Evolutionary conservation across 2,329 filamentous ascomycete species (phyloP).

Genomic region (Sphaerulina vaccinii): DNA sequence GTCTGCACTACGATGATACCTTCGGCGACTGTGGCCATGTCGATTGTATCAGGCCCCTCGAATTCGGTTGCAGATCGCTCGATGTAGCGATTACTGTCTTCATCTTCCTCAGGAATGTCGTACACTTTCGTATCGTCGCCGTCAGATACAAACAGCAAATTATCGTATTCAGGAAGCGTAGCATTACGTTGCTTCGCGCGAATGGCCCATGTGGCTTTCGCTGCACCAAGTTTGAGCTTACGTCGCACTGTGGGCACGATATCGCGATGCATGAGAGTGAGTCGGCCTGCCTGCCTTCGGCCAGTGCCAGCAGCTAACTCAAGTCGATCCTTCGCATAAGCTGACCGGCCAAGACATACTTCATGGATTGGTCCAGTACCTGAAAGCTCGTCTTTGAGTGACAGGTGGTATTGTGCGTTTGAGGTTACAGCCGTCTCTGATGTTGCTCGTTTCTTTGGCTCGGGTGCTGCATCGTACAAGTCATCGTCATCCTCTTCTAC

Average conservation of each 20-base stretch:
- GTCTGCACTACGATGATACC: slow-evolving; percentile 84
- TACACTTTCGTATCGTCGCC: slow-evolving; percentile 32
- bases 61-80: slow-evolving; percentile 81
- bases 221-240: slow-evolving; percentile 69
- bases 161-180: slow-evolving; percentile 21
- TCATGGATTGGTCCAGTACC: slow-evolving; percentile 79
- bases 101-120: slow-evolving; percentile 20
- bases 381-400: slow-evolving; percentile 71
- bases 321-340: slow-evolving; percentile 43
- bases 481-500: slow-evolving; percentile 60
- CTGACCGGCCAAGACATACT: slow-evolving; percentile 63
- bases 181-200: slow-evolving; percentile 31
- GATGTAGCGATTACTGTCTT: slow-evolving; percentile 23
- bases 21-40: slow-evolving; percentile 78
- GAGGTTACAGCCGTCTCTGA: slow-evolving; percentile 46
- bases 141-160: slow-evolving; percentile 35
- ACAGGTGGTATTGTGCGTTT: slow-evolving; percentile 63
- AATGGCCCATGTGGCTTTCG: slow-evolving; percentile 78
- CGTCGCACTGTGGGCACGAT: slow-evolving; percentile 72
- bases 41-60: slow-evolving; percentile 83
- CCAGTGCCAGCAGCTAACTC: slow-evolving; percentile 61
- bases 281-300: slow-evolving; percentile 62
- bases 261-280: slow-evolving; percentile 75
- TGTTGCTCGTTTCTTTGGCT: slow-evolving; percentile 41
- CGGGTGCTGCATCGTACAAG: slow-evolving; percentile 60